Evolutionary conservation across 306 rosid species (phyloP).

Genomic region (Adenanthera pavonina): DNA sequence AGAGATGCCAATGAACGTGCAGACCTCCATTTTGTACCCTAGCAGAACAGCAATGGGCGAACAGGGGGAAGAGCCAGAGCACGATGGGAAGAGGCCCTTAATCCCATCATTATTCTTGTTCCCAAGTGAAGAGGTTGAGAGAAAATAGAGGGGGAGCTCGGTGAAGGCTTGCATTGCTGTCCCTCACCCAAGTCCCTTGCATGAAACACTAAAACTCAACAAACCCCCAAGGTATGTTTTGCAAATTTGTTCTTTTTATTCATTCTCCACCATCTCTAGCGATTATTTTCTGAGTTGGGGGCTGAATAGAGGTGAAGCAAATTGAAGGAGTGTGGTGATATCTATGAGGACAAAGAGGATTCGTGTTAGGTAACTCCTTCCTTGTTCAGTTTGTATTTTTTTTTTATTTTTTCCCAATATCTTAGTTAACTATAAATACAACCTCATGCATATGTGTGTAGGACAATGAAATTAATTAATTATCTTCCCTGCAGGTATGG

Average conservation of each 20-base stretch:
- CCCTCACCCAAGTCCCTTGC: neutral
- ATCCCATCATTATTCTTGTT: neutral
- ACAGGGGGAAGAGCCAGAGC: no score
- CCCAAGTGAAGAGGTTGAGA: neutral
- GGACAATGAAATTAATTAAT: no score
- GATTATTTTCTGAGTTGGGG: neutral
- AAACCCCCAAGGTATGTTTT: neutral
- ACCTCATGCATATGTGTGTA: no score
- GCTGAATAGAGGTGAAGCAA: neutral
- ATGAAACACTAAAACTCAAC: neutral
- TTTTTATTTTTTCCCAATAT: no score
- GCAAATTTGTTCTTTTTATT: neutral
- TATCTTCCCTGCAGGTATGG: no score
- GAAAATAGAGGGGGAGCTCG: neutral
- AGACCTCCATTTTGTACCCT: no score
- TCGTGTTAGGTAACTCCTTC: neutral
- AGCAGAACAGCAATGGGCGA: no score
- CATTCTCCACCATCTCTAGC: neutral
- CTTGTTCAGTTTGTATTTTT: neutral
- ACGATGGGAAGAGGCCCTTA: no score
- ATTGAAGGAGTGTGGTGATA: neutral
- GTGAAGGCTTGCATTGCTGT: neutral
- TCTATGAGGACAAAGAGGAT: neutral
- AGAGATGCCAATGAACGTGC: no score
- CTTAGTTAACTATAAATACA: no score